Evolutionary conservation across 768 basidiomycete species (phyloP), one percentile per base, ranked within the genome.

Genomic region (Hortiboletus campestris): DNA sequence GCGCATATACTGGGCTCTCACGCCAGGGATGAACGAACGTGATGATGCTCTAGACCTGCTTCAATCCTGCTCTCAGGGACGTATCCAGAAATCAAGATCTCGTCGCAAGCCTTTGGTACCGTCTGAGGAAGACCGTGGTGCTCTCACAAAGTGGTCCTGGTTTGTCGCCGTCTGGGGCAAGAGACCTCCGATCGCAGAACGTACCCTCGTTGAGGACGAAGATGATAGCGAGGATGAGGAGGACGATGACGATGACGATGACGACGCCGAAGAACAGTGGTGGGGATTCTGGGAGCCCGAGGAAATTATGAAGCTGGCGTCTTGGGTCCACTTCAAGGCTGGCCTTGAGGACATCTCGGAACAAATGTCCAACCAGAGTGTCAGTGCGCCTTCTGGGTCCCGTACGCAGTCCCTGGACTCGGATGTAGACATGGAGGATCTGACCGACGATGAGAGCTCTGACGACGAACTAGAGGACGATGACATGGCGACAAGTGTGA

Each of bases 101-200:
- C 70, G 50, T 57, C 79, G 68, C 63, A 79, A 72, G 63, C 74
- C 68, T 29, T 74, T 67, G 51, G 66, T 67, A 28, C 72, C 69
- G 31, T 76, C 76, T 9, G 69, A 73, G 31, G 81, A 81, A 14
- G 82, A 84, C n/a, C 74, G 84, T n/a, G 66, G 68, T 20, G 70
- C 74, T 34, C 69, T 86, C 67, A 78, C 68, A 55, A 77, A 80
- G 32, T 93, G 90, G 89, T 76, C 83, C 1, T 90, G 86, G 86
- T 87, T 89, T 66, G 63, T 93, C n/a, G 83, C 80, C 5, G 86
- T 90, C 1, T 88, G 83, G 80, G 89, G 89, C 1, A 80, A 70
- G 69, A 79, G 72, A 57, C 82, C 84, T 19, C 53, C 63, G 0
- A 43, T 55, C 0, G 58, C 67, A 19, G 72, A 71, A 55, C 58